Percentiles rank a stretch among this genome's conserved stretches.
Evolutionary conservation across 78 protist genomes (phyloP).

Genomic region (Dictyostelium intermedium): DNA sequence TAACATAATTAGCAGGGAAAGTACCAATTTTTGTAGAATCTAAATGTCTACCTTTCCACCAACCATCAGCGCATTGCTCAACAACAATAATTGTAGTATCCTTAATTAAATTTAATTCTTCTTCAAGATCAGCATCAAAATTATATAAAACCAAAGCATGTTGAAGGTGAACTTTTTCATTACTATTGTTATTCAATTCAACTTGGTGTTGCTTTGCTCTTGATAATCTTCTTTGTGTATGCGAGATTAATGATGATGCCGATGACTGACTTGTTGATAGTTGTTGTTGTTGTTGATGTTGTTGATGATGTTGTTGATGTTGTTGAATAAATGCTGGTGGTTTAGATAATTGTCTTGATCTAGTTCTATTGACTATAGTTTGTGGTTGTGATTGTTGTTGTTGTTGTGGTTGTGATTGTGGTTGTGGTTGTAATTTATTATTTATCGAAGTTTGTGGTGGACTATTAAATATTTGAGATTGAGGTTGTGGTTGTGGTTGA

Average conservation of each 20-base stretch:
- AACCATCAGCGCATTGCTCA: conserved; percentile 60
- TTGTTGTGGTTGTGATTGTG: background rate
- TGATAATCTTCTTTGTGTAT: background rate
- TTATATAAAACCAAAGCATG: conserved; percentile 29
- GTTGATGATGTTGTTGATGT: background rate
- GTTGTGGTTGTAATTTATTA: background rate
- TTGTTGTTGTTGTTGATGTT: background rate
- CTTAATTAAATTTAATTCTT: conserved; percentile 20
- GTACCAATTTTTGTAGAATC: conserved; percentile 7
- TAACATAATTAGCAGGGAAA: conserved; percentile 51
- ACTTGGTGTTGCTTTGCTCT: background rate
- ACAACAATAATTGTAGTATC: conserved; percentile 16
- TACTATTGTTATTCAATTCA: background rate
- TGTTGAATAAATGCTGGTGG: background rate
- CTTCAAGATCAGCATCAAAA: conserved; percentile 45
- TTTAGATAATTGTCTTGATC: conserved; percentile 16
- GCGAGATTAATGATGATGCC: conserved; percentile 3
- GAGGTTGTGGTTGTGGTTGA: background rate
- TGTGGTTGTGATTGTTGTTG: background rate
- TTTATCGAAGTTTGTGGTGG: background rate
- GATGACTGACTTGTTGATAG: background rate
- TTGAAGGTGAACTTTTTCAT: background rate
- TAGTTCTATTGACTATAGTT: background rate
- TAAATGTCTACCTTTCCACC: conserved; percentile 55
- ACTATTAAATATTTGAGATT: background rate